Evolutionary conservation across 768 basidiomycete genomes (phyloP).

Genomic region (Tulasnella sp.): DNA sequence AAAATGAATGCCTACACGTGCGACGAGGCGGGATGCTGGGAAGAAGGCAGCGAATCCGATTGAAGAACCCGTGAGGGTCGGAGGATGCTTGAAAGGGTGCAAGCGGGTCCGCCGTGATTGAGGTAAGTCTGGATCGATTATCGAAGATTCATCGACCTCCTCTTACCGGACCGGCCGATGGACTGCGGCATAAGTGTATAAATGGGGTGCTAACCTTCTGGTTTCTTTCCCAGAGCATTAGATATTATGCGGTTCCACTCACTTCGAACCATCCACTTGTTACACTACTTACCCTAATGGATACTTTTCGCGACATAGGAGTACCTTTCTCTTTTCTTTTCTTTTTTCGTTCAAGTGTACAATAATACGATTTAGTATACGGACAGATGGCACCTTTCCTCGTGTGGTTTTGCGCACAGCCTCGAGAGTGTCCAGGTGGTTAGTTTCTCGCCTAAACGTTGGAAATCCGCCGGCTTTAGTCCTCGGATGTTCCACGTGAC

Average conservation of each 20-base stretch:
- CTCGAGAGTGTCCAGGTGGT: neutral
- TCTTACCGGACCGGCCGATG: constrained; percentile 2
- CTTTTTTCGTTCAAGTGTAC: constrained; percentile 1
- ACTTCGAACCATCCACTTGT: neutral
- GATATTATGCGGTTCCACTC: neutral
- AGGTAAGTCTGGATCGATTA: constrained; percentile 3
- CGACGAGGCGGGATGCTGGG: constrained; percentile 27
- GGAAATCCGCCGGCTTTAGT: neutral
- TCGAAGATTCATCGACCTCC: neutral
- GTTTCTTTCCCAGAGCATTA: constrained; percentile 5
- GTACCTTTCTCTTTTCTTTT: neutral
- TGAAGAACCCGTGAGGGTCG: neutral
- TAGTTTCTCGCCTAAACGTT: neutral
- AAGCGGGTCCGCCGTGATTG: neutral
- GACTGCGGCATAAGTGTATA: constrained; percentile 1
- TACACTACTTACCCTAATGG: neutral
- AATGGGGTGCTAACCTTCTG: constrained; percentile 5
- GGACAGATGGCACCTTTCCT: neutral
- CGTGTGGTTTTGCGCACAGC: neutral
- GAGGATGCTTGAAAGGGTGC: neutral
- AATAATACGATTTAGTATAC: neutral
- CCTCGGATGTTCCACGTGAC: neutral
- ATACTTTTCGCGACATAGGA: constrained; percentile 2
- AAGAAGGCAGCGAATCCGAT: constrained; percentile 17
- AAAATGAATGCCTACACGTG: constrained; percentile 28